Percentiles rank a stretch among this genome's conserved stretches.
Evolutionary conservation across 768 basidiomycete genomes (phyloP).

Genomic region (Hydnomerulius pinastri): DNA sequence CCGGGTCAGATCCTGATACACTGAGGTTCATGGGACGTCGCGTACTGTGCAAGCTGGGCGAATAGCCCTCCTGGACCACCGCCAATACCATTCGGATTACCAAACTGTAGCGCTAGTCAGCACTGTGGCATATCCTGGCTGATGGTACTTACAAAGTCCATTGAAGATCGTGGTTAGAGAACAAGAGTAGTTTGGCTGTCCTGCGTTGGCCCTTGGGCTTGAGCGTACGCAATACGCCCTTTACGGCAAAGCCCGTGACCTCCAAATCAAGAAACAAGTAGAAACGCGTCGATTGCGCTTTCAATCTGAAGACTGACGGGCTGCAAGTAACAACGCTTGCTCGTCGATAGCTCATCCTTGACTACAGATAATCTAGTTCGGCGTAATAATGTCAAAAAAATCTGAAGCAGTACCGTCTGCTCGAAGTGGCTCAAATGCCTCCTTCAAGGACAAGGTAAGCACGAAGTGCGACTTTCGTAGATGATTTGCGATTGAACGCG

Average conservation of each 20-base stretch:
- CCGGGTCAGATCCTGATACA: slow-evolving; percentile 16
- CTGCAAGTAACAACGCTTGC: not conserved
- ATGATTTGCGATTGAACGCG: slow-evolving; percentile 26
- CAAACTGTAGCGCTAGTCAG: slow-evolving; percentile 35
- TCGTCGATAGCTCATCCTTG: slow-evolving; percentile 12
- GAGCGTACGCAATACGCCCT: slow-evolving; percentile 31
- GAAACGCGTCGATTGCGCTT: slow-evolving; percentile 23
- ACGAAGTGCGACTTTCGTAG: not conserved
- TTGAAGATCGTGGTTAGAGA: slow-evolving; percentile 26
- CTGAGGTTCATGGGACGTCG: slow-evolving; percentile 7
- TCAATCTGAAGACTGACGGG: not conserved
- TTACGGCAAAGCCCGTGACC: slow-evolving; percentile 30
- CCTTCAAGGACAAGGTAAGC: slow-evolving; percentile 84
- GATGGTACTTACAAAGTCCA: slow-evolving; percentile 40
- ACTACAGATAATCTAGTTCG: slow-evolving; percentile 10
- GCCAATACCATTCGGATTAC: slow-evolving; percentile 33
- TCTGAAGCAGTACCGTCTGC: slow-evolving; percentile 26
- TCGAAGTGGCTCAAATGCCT: slow-evolving; percentile 62
- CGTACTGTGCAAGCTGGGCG: slow-evolving; percentile 65
- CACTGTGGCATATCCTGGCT: not conserved
- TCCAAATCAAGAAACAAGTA: slow-evolving; percentile 24
- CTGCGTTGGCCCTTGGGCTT: not conserved
- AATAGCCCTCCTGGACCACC: slow-evolving; percentile 64
- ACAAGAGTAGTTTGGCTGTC: slow-evolving; percentile 12
- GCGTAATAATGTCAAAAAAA: slow-evolving; percentile 32